Conservation (phyloP, 1,284 basidiomycete species). For the Peniophora sp. region DNA sequence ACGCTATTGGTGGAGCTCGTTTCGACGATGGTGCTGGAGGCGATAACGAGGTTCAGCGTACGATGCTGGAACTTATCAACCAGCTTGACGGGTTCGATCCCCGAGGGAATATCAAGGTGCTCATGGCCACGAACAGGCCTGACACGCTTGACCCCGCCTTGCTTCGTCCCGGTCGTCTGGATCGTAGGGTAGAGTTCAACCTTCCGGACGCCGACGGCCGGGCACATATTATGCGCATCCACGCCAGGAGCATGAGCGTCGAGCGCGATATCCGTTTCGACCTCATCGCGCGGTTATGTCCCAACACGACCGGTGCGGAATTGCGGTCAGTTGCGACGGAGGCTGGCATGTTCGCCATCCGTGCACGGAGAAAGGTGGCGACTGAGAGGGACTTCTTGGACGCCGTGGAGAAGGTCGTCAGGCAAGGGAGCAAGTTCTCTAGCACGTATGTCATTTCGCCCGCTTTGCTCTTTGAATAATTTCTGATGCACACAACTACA, state of each 20-base stretch:
- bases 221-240: conserved; percentile 94
- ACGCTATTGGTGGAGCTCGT: conserved; percentile 97
- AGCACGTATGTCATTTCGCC: conserved; percentile 56
- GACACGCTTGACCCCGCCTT: conserved; percentile 98
- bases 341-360: conserved; percentile 99
- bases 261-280: conserved; percentile 98
- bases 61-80: conserved; percentile 99
- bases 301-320: conserved; percentile 97
- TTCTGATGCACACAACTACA: conserved; percentile 19
- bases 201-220: conserved; percentile 95
- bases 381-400: conserved; percentile 98
- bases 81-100: conserved; percentile 99
- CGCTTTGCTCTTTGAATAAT: conserved; percentile 14
- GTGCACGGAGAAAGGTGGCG: conserved; percentile 93
- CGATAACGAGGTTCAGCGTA: conserved; percentile 98
- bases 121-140: conserved; percentile 99
- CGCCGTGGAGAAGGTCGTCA: conserved; percentile 96
- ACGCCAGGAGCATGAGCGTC: conserved; percentile 97
- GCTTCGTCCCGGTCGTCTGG: conserved; percentile 91
- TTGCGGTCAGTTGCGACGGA: conserved; percentile 95
- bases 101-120: conserved; percentile 97
- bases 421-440: conserved; percentile 96
- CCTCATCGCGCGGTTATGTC: conserved; percentile 93
- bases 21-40: conserved; percentile 99
- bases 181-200: conserved; percentile 94